Evolutionary conservation across 1,284 basidiomycete genomes (phyloP), one percentile per base, ranked within the genome.

Genomic region (Ustilago sp.): DNA sequence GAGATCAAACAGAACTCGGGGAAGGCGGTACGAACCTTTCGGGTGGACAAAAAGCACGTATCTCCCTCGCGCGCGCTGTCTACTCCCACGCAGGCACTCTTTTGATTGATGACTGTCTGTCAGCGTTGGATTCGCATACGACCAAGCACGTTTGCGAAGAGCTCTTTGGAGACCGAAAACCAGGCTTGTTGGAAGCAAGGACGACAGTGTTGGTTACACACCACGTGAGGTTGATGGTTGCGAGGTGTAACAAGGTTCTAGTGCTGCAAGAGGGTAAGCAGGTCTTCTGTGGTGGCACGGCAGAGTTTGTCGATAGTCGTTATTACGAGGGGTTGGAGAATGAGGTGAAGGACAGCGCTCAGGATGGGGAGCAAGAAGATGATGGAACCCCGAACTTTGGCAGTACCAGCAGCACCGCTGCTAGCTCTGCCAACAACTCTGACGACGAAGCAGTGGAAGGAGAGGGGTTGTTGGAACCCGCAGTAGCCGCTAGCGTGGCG

Each of bases 31-130:
- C 86, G 54, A 86, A 87, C 17, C 80, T 88, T 4, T 87, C 87
- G 59, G 91, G 89, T 28, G 90, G 90, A 5, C 89, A 90, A 83
- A 90, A 90, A 75, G 91, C 91, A 78, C 74, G 91, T 86, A 88
- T 92, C 59, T 92, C 92, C 79, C 91, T 93, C 39, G 92, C 92
- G 3, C 86, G 92, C 39, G 91, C 92, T 0, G 86, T 93, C 1
- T 93, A 93, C 83, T 90, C 88, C 79, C 87, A 91, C 68, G 91
- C 92, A 1, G 91, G 93, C 56, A 87, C 92, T 31, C 45, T 81
- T 19, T 88, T 92, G 19, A 88, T 93, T 66, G 92, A 93, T 80
- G 92, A 93, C 82, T 91, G 91, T 1, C 87, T 93, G 3, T 92
- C 91, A 50, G 92, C 92, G 8, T 65, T 73, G 47, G 84, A 87